These are phyloP conservation scores for Vanderwaltozyma yarrowii DNA, from an alignment of 805 yeast species.

Conservation along the genomic window DNA sequence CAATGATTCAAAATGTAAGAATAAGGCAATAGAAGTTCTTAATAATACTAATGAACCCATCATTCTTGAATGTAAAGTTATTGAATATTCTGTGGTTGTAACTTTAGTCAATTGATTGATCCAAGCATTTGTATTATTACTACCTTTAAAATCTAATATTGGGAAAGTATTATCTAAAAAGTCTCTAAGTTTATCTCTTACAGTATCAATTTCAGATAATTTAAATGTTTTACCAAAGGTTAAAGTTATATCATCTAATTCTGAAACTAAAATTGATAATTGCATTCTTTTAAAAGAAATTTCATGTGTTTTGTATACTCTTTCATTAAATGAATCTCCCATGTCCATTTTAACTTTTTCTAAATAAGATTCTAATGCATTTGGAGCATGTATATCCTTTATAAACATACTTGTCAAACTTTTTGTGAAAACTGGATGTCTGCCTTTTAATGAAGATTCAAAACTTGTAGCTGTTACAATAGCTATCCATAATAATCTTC, in stretches of 20 bases:
- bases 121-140: constrained; percentile 3
- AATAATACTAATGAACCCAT: constrained; percentile 18
- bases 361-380: constrained; percentile 12
- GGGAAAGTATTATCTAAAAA: constrained; percentile 16
- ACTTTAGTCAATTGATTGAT: constrained; percentile 1
- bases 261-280: constrained; percentile 17
- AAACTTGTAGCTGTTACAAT: constrained; percentile 17
- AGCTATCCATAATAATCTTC: constrained; percentile 25
- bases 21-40: constrained; percentile 21
- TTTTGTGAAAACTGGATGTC: constrained; percentile 13
- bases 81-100: constrained; percentile 6
- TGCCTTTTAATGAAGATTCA: constrained; percentile 26
- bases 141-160: constrained; percentile 3
- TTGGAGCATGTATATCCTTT: constrained; percentile 11
- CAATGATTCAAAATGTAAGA: constrained; percentile 21
- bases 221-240: constrained; percentile 13
- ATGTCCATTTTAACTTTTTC: constrained; percentile 15
- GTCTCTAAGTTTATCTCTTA: constrained; percentile 13
- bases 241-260: constrained; percentile 20
- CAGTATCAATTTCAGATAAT: constrained; percentile 11
- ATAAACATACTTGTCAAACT: constrained; percentile 13
- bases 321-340: constrained; percentile 3
- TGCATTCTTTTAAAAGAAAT: constrained; percentile 18
- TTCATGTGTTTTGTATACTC: constrained; percentile 14
- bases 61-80: constrained; percentile 18